A percentile compares a stretch with the other conserved stretches of the same genome.
phyloP scores from a whole-genome alignment of 2,329 filamentous ascomycete genomes.

The Ceratocystis eucalypticola region DNA sequence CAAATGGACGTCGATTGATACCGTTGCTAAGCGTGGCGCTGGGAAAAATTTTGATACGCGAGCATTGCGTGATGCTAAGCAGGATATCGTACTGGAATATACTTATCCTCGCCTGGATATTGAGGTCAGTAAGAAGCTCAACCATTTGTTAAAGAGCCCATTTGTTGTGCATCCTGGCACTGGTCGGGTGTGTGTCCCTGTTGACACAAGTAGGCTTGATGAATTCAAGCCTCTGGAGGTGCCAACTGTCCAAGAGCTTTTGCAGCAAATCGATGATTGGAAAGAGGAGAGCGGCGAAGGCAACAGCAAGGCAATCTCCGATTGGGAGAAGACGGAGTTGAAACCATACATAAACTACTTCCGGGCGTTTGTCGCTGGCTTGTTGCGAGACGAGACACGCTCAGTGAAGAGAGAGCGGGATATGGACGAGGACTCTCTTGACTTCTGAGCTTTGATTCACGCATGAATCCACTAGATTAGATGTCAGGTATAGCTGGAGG shows the following conservation, averaged over 20 bases:
- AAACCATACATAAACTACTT: constrained; percentile 90
- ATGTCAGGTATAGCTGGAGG: background rate
- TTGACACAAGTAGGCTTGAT: constrained; percentile 60
- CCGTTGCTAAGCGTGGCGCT: constrained; percentile 62
- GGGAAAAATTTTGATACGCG: constrained; percentile 58
- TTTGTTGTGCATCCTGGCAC: constrained; percentile 95
- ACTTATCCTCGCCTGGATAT: constrained; percentile 95
- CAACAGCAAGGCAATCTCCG: constrained; percentile 39
- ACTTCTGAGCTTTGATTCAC: constrained; percentile 31
- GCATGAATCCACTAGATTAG: background rate
- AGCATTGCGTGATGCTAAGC: constrained; percentile 74
- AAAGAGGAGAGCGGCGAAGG: constrained; percentile 30
- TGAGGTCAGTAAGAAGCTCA: constrained; percentile 93
- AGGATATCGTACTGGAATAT: constrained; percentile 93
- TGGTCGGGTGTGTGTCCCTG: constrained; percentile 87
- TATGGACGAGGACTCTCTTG: constrained; percentile 34
- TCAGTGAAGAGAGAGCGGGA: constrained; percentile 44
- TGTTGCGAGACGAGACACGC: constrained; percentile 63
- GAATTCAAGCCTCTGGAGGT: constrained; percentile 77
- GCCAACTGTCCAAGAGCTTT: constrained; percentile 72
- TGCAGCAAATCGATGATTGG: constrained; percentile 80
- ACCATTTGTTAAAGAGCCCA: constrained; percentile 92
- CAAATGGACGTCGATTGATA: constrained; percentile 93
- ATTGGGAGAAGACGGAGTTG: constrained; percentile 95
- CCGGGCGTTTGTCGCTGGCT: constrained; percentile 58